Conservation (phyloP, 495 filamentous ascomycete genomes). For the Trichoderma orchidacearum region DNA sequence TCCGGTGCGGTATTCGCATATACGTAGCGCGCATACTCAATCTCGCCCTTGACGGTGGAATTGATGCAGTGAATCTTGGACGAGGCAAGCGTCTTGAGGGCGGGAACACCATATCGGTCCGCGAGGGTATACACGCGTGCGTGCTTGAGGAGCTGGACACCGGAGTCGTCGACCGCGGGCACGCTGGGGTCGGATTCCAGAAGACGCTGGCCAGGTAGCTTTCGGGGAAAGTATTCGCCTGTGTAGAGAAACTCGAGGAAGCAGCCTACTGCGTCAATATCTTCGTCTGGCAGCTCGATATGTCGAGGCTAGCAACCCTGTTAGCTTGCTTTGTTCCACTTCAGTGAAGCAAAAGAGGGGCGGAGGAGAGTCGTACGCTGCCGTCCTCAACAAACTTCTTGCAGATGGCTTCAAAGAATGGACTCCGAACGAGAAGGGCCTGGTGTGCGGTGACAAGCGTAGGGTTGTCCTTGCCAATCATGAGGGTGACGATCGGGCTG, state of each 20-base stretch:
- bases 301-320: conserved; percentile 35
- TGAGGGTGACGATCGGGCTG: conserved; percentile 65
- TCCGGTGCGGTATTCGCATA: conserved; percentile 60
- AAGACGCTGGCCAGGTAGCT: conserved; percentile 36
- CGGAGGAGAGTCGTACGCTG: conserved; percentile 17
- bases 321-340: conserved; percentile 2
- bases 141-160: conserved; percentile 68
- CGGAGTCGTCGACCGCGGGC: conserved; percentile 52
- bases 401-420: conserved; percentile 55
- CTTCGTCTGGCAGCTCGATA: conserved; percentile 54
- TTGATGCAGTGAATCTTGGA: conserved; percentile 83
- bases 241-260: conserved; percentile 92
- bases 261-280: conserved; percentile 70
- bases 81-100: conserved; percentile 65
- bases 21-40: conserved; percentile 80
- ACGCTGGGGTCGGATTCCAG: conserved; percentile 45
- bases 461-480: conserved; percentile 48
- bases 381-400: conserved; percentile 39
- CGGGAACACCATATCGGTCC: conserved; percentile 58
- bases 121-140: conserved; percentile 82
- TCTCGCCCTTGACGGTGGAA: conserved; percentile 73
- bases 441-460: conserved; percentile 68
- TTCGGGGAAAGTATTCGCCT: conserved; percentile 71
- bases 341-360: not conserved
- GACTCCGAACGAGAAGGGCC: conserved; percentile 55